phyloP scores from a whole-genome alignment of 192 early-diverging fungal species.

The Cladochytrium replicatum region DNA sequence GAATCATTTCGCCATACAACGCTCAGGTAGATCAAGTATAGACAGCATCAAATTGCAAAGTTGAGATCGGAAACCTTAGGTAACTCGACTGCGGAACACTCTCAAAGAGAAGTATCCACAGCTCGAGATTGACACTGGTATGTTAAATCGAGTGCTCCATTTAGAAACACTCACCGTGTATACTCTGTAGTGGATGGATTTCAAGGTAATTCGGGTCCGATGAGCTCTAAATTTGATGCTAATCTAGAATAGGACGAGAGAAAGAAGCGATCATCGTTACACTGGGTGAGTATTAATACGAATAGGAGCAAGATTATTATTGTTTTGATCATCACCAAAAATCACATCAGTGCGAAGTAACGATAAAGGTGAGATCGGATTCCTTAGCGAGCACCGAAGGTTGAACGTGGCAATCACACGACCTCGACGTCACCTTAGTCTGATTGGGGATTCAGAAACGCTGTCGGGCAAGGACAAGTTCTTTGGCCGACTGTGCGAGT shows the following conservation, averaged over 20 bases:
- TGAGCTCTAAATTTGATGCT: no score
- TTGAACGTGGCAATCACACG: conserved; percentile 89
- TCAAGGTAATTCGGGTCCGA: no score
- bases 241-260: no score
- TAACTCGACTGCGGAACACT: conserved; percentile 14
- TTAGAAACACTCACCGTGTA: no score
- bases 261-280: conserved; percentile 76
- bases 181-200: conserved; percentile 67
- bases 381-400: conserved; percentile 67
- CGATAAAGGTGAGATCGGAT: conserved; percentile 65
- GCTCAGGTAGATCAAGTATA: conserved; percentile 53
- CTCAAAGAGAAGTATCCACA: conserved; percentile 44
- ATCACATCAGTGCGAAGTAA: conserved; percentile 75
- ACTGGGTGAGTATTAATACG: no score
- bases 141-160: not conserved
- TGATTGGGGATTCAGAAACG: conserved; percentile 69
- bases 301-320: not conserved
- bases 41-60: not conserved
- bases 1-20: conserved; percentile 80
- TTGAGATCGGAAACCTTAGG: conserved; percentile 10
- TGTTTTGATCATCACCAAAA: not conserved
- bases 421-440: conserved; percentile 72
- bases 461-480: no score
- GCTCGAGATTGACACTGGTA: conserved; percentile 62
- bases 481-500: no score